phyloP scores from a whole-genome alignment of 2,329 filamentous ascomycete species.

The Thermomyces lanuginosus region DNA sequence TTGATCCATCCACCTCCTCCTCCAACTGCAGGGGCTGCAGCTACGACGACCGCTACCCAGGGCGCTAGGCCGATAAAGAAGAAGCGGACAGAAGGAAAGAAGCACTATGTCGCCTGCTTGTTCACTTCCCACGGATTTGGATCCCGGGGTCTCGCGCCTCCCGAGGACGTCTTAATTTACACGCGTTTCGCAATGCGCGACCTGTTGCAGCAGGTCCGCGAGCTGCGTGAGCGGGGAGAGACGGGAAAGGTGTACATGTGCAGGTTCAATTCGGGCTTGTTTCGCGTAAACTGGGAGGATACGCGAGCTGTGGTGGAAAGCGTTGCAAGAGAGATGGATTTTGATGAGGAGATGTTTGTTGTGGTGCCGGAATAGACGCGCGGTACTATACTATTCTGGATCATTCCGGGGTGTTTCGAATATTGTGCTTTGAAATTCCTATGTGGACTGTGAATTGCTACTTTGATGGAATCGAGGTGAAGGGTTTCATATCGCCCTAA shows the following conservation, averaged over 20 bases:
- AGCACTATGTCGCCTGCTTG: conserved; percentile 42
- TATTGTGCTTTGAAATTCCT: too few relatives aligned
- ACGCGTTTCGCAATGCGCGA: conserved; percentile 35
- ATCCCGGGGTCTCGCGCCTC: conserved; percentile 18
- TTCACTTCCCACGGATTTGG: conserved; percentile 41
- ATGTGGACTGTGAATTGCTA: too few relatives aligned
- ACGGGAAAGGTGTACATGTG: conserved; percentile 31
- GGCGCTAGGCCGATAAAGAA: neutral
- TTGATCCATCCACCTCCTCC: too few relatives aligned
- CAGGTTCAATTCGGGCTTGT: conserved; percentile 42
- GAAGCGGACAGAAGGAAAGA: conserved; percentile 8
- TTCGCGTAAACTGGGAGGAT: conserved; percentile 38
- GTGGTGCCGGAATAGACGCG: conserved; percentile 15
- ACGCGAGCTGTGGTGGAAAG: conserved; percentile 31
- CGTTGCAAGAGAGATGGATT: conserved; percentile 18
- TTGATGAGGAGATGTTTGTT: conserved; percentile 21
- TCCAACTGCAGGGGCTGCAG: too few relatives aligned
- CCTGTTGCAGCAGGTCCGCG: conserved; percentile 29
- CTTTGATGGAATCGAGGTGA: too few relatives aligned
- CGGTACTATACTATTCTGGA: too few relatives aligned
- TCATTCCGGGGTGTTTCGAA: too few relatives aligned
- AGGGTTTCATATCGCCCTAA: too few relatives aligned
- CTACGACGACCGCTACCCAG: neutral
- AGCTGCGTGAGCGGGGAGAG: conserved; percentile 10
- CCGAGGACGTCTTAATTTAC: conserved; percentile 31